These are phyloP conservation scores for Alternaria incomplexa DNA, from an alignment of 2,329 filamentous ascomycete genomes.

Conservation along the genomic window DNA sequence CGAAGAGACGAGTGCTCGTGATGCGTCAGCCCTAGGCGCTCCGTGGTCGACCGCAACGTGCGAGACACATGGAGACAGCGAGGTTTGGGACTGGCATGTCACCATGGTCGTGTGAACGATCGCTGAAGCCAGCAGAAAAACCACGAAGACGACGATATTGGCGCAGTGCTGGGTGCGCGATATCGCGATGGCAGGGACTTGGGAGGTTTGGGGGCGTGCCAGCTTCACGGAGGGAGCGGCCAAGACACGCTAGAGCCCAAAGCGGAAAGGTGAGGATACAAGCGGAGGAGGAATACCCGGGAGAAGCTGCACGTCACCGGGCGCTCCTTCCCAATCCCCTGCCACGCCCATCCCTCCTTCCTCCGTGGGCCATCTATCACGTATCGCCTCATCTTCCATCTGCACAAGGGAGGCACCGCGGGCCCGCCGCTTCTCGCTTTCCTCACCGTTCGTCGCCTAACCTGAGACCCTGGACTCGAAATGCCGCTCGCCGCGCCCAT, in stretches of 20 bases:
- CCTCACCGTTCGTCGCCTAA: slow-evolving; percentile 8
- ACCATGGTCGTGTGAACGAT: slow-evolving; percentile 35
- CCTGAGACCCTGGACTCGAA: slow-evolving; percentile 11
- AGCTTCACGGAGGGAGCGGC: slow-evolving; percentile 25
- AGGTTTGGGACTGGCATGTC: slow-evolving; percentile 34
- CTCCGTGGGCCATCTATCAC: slow-evolving; percentile 18
- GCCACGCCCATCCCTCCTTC: slow-evolving; percentile 23
- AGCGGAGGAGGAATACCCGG: slow-evolving; percentile 36
- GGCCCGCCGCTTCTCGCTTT: slow-evolving; percentile 19
- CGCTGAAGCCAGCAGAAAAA: slow-evolving; percentile 26
- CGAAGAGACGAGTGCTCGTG: slow-evolving; percentile 28
- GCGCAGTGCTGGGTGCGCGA: slow-evolving; percentile 16
- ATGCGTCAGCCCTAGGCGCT: slow-evolving; percentile 35
- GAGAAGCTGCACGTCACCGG: slow-evolving; percentile 45
- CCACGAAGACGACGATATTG: slow-evolving; percentile 4
- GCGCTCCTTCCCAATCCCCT: slow-evolving; percentile 30
- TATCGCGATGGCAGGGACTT: slow-evolving; percentile 21
- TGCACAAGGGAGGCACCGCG: slow-evolving; percentile 25
- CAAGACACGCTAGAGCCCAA: slow-evolving; percentile 25
- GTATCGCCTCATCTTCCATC: slow-evolving; percentile 16
- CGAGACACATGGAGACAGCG: slow-evolving; percentile 41
- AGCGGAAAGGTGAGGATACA: slow-evolving; percentile 25
- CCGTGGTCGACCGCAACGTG: slow-evolving; percentile 42
- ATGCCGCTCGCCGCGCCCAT: slow-evolving; percentile 30
- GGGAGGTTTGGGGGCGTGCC: slow-evolving; percentile 20